Conservation (phyloP, 2,329 filamentous ascomycete genomes). For the Elsinoe perseae region DNA sequence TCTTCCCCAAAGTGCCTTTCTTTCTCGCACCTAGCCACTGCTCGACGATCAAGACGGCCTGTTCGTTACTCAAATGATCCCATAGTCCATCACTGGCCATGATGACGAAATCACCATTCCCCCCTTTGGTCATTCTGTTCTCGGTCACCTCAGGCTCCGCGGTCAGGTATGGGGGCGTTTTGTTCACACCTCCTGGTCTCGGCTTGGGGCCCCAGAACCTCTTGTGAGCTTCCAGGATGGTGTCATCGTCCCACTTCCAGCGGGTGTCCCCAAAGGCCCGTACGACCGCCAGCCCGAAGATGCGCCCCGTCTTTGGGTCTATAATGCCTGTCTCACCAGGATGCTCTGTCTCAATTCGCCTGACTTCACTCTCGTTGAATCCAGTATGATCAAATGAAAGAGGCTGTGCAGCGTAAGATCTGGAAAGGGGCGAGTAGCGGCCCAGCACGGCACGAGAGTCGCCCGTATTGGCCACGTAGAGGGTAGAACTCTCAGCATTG, state of each 20-base stretch:
- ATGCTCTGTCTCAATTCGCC: constrained; percentile 49
- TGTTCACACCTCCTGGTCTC: constrained; percentile 35
- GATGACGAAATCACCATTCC: constrained; percentile 52
- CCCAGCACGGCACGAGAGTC: constrained; percentile 62
- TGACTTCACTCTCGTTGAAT: constrained; percentile 52
- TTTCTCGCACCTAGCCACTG: constrained; percentile 45
- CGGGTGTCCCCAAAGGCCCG: constrained; percentile 61
- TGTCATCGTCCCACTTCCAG: constrained; percentile 57
- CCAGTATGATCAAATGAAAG: constrained; percentile 61
- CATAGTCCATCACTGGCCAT: constrained; percentile 61
- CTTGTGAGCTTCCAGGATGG: constrained; percentile 39
- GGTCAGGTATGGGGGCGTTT: constrained; percentile 59
- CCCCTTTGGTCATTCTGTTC: constrained; percentile 39
- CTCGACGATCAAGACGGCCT: constrained; percentile 37
- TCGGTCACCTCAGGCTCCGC: constrained; percentile 58
- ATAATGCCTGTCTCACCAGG: constrained; percentile 55
- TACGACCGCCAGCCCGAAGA: constrained; percentile 55
- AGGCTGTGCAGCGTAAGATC: constrained; percentile 45
- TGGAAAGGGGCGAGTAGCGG: constrained; percentile 33
- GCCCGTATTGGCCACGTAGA: constrained; percentile 59
- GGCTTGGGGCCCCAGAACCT: constrained; percentile 46
- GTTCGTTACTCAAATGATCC: constrained; percentile 27
- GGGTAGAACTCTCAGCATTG: constrained; percentile 45
- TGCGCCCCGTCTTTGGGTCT: constrained; percentile 46
- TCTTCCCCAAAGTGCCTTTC: background rate